Base-by-base conservation (phyloP, 805 yeast species). In the Metschnikowia picachoensis region DNA sequence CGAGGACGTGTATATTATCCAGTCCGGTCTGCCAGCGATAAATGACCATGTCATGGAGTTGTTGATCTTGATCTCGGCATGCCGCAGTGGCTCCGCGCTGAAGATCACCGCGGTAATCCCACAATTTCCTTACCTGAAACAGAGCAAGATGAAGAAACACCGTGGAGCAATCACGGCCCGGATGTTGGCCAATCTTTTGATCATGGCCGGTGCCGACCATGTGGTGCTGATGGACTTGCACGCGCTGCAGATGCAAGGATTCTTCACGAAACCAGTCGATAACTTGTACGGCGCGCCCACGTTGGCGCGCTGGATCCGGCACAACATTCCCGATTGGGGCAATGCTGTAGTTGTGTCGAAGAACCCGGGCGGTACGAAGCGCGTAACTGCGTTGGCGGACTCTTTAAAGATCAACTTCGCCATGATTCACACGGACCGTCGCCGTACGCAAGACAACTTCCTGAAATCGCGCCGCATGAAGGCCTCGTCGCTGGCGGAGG, bases 171-270 rank as follows among this genome's bases (percentile, higher is more conserved):
- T 94, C 60, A 92, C 99, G 4, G 99, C 99, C 13, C 80, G 98
- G 64, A 87, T 94, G 98, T 77, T 94, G 62, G 98, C 99, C 50
- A 94, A 94, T 59, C 72, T 94, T 61, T 73, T 94, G 52, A 82
- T 90, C 47, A 95, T 94, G 95, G 98, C 99, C 3, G 99, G 99
- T 57, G 99, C 98, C 25, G 98, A 94, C 68, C 99, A 94, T 67
- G 95, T 94, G 47, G 92, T 94, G 34, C 88, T 97, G 3, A 91
- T 94, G 97, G 99, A 94, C 63, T 73, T 94, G 55, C 87, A 82
- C 59, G 99, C 99, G 27, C 83, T 96, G 31, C 99, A 94, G 70
- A 94, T 94, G 99, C 99, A 94, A 73, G 99, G 99, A 12, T 94
- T 94, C 64, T 94, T 94, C 73, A 79, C 95, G 30, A 91, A 90